Evolutionary conservation across 139 green algal genomes (phyloP).

Genomic region (Raphidocelis subcapitata): DNA sequence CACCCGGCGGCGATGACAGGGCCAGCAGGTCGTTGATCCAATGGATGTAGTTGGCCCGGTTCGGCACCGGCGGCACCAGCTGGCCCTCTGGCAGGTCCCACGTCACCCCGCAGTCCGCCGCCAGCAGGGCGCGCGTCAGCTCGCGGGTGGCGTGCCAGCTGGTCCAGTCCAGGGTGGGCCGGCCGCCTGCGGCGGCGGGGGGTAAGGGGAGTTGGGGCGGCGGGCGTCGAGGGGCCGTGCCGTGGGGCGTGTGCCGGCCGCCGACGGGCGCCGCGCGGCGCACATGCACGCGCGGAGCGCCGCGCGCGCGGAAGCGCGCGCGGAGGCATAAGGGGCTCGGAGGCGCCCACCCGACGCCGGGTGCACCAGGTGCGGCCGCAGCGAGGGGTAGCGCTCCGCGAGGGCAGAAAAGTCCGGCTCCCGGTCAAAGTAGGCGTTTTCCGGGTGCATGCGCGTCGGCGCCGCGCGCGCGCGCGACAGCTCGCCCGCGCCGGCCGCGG

Average conservation of each 20-base stretch:
- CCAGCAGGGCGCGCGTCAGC: conserved; percentile 75
- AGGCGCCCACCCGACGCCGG: neutral
- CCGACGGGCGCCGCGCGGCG: neutral
- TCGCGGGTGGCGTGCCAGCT: conserved; percentile 69
- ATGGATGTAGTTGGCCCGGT: conserved; percentile 90
- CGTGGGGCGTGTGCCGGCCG: neutral
- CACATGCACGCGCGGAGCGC: too few species aligned
- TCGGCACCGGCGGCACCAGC: conserved; percentile 82
- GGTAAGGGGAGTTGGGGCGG: neutral
- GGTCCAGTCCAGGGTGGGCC: conserved; percentile 59
- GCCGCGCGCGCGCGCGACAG: too few species aligned
- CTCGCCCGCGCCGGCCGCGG: too few species aligned
- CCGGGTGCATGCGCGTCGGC: conserved; percentile 54
- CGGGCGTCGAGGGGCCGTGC: too few species aligned
- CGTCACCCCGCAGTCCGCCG: conserved; percentile 62
- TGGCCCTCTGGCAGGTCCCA: conserved; percentile 80
- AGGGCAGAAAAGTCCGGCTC: conserved; percentile 80
- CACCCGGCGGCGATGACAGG: conserved; percentile 54
- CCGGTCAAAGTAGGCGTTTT: conserved; percentile 61
- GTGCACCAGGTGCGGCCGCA: conserved; percentile 45
- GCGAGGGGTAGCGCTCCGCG: conserved; percentile 46
- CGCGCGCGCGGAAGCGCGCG: too few species aligned
- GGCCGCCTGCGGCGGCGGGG: conserved; percentile 29
- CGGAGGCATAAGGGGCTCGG: too few species aligned
- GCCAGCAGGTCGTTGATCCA: conserved; percentile 89